Conservation (phyloP, 371 early-diverging fungal species). For the Rhizopus arrhizus region DNA sequence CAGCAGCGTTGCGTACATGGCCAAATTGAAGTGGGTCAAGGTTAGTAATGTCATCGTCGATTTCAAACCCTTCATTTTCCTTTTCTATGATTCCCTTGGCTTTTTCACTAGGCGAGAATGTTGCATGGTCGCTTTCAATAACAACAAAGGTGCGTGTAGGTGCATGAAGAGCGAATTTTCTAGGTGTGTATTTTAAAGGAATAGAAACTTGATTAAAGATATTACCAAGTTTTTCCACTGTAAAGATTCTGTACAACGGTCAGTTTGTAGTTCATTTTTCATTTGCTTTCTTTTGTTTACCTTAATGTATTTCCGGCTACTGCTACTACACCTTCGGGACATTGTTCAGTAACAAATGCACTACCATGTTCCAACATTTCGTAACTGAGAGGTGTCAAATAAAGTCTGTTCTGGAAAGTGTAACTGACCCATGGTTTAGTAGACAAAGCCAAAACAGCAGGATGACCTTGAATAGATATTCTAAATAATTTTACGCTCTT, state of each 20-base stretch:
- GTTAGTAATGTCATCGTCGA: conserved; percentile 52
- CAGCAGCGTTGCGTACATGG: conserved; percentile 64
- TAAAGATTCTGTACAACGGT: conserved; percentile 65
- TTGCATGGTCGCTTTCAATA: conserved; percentile 86
- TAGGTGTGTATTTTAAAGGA: conserved; percentile 89
- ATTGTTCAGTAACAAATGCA: conserved; percentile 88
- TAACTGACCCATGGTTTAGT: conserved; percentile 92
- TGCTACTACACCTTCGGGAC: conserved; percentile 88
- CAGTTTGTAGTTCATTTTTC: neutral
- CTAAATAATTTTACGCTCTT: conserved; percentile 79
- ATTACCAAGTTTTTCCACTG: conserved; percentile 82
- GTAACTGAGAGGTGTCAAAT: conserved; percentile 66
- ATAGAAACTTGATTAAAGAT: conserved; percentile 84
- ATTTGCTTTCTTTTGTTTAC: conserved; percentile 17
- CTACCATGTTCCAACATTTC: conserved; percentile 82
- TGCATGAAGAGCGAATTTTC: conserved; percentile 76
- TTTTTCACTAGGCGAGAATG: conserved; percentile 69
- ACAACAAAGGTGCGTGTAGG: conserved; percentile 81
- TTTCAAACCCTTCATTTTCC: conserved; percentile 58
- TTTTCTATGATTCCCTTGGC: conserved; percentile 56
- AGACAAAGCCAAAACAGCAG: conserved; percentile 83
- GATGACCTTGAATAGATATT: conserved; percentile 65
- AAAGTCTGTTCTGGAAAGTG: conserved; percentile 70
- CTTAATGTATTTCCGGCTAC: conserved; percentile 82
- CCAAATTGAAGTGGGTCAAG: conserved; percentile 69